Conservation (phyloP, 257 asterid species). For the Coffea canephora region DNA sequence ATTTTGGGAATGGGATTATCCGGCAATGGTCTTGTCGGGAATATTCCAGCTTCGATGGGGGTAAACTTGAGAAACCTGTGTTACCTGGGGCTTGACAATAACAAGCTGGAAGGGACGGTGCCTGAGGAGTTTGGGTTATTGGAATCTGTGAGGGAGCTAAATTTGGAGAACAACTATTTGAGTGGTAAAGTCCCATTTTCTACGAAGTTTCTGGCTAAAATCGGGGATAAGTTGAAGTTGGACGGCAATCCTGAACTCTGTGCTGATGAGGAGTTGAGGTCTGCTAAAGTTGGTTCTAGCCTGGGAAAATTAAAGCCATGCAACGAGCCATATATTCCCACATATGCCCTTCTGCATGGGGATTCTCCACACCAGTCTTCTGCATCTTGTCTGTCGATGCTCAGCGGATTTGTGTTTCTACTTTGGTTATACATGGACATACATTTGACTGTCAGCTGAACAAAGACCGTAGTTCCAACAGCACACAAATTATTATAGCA, state of each 20-base stretch:
- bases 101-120: conserved; percentile 59
- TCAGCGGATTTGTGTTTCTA: conserved; percentile 28
- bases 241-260: conserved; percentile 82
- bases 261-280: conserved; percentile 45
- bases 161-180: conserved; percentile 71
- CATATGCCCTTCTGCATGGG: conserved; percentile 42
- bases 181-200: conserved; percentile 80
- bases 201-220: conserved; percentile 40
- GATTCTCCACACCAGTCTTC: conserved; percentile 24
- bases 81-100: conserved; percentile 71
- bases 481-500: neutral
- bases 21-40: conserved; percentile 56
- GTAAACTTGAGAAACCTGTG: conserved; percentile 41
- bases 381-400: conserved; percentile 27
- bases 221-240: conserved; percentile 75
- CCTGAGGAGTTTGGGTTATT: conserved; percentile 65
- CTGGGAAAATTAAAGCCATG: conserved; percentile 51
- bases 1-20: conserved; percentile 64
- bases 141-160: conserved; percentile 56
- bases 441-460: neutral
- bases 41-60: conserved; percentile 70
- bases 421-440: conserved; percentile 12
- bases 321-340: conserved; percentile 30
- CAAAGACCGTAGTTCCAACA: neutral
- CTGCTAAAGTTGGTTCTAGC: conserved; percentile 36